Base-by-base conservation (phyloP, 306 rosid species). In the Ziziphus jujuba region DNA sequence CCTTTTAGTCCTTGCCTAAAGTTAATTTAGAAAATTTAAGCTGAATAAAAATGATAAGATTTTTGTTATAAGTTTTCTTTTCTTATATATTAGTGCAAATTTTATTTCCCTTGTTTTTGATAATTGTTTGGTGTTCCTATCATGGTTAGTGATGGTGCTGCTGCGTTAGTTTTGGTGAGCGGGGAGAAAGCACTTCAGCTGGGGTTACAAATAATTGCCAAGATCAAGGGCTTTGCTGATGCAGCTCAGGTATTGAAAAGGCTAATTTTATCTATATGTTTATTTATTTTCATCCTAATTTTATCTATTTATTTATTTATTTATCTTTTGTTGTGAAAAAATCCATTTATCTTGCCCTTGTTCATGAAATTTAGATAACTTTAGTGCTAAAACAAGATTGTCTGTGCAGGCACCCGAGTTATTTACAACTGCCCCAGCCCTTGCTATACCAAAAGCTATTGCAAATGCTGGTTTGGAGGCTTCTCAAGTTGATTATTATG, bases 361-460 rank as follows among this genome's bases (percentile, higher is more conserved):
- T 72, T 77, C 77, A 44, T 65, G 66, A 56, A 63, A 60, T 61
- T 48, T 16, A 43, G 64, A 58, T 68, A 60, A 58, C 56, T 54
- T 66, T 33, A 44, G 47, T 75, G 65, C 79, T 79, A 47, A 81
- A 75, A 40, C 47, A 63, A 76, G 56, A 69, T 67, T 70, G 56
- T 73, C 68, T 69, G 78, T 72, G 71, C 82, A 92, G 97, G 97
- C 89, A 65, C 97, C 97, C 0, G 97, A 92, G 72, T 72, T 81
- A 51, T 92, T 92, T 74, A 70, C 96, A 63, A 92, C 96, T 63
- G 92, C 98, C 62, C 98, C 96, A 20, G 81, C 96, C 65, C 95
- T 87, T 25, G 96, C 87, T 15, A 87, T 89, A 65, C 96, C 95
- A 15, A 89, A 81, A 83, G 98, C 98, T 51, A 82, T 92, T 73